These are phyloP conservation scores for Tricholoma terreum DNA, from an alignment of 768 basidiomycete species.

Conservation along the genomic window DNA sequence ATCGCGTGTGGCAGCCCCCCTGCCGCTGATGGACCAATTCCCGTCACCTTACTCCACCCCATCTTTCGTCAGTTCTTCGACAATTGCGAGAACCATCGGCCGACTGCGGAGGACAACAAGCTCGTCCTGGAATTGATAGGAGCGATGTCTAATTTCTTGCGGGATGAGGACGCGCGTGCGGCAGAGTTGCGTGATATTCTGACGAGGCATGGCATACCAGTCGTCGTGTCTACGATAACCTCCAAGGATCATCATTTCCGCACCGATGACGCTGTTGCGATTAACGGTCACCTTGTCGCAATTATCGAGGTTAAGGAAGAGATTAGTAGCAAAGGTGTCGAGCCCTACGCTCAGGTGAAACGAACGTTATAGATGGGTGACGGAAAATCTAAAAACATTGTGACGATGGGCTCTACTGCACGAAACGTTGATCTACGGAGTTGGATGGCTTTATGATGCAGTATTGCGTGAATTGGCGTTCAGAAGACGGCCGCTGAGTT, in stretches of 20 bases:
- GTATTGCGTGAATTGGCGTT: too few species aligned
- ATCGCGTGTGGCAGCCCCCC: not conserved
- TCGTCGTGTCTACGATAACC: not conserved
- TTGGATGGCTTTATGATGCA: too few species aligned
- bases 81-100: not conserved
- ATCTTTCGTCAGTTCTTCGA: not conserved
- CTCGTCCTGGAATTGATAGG: not conserved
- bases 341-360: not conserved
- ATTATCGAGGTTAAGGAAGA: not conserved
- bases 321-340: not conserved
- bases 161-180: not conserved
- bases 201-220: not conserved
- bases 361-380: too few species aligned
- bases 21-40: slow-evolving; percentile 5
- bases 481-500: too few species aligned
- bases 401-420: too few species aligned
- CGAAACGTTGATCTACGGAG: too few species aligned
- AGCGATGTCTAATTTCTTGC: not conserved
- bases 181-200: not conserved
- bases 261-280: not conserved
- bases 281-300: not conserved
- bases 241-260: not conserved
- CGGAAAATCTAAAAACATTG: too few species aligned
- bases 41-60: slow-evolving; percentile 3
- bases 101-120: not conserved